Conservation (phyloP, 441 rosid genomes). For the Eruca vesicaria region DNA sequence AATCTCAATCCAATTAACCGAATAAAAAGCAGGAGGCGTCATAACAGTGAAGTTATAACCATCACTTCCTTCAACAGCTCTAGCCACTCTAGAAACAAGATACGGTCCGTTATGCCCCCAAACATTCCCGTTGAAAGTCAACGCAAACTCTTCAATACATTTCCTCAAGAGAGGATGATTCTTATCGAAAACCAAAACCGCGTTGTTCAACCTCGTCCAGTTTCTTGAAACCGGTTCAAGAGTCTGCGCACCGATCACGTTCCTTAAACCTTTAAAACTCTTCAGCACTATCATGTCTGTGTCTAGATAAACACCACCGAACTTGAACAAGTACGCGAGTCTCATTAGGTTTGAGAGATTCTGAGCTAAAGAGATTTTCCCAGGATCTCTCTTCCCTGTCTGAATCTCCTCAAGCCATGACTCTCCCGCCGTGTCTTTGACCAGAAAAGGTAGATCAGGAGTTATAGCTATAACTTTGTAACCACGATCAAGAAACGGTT, state of each 20-base stretch:
- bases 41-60: conserved; percentile 46
- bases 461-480: conserved; percentile 46
- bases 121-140: conserved; percentile 56
- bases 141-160: conserved; percentile 53
- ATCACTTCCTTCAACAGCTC: conserved; percentile 33
- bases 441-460: conserved; percentile 50
- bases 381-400: conserved; percentile 49
- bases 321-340: conserved; percentile 46
- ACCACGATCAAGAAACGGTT: conserved; percentile 42
- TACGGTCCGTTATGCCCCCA: conserved; percentile 81
- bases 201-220: conserved; percentile 68
- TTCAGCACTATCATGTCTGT: conserved; percentile 53
- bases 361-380: conserved; percentile 57
- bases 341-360: conserved; percentile 62
- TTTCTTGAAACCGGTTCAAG: conserved; percentile 38
- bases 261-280: conserved; percentile 40
- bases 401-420: conserved; percentile 48
- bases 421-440: conserved; percentile 50
- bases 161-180: conserved; percentile 49
- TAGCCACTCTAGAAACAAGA: conserved; percentile 61
- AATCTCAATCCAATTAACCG: conserved; percentile 56
- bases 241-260: conserved; percentile 67
- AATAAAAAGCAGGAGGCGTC: conserved; percentile 57
- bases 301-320: conserved; percentile 62
- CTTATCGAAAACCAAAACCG: conserved; percentile 54